Evolutionary conservation across 768 basidiomycete species (phyloP), one percentile per base, ranked within the genome.

Genomic region (Paxillus ammoniavirescens): DNA sequence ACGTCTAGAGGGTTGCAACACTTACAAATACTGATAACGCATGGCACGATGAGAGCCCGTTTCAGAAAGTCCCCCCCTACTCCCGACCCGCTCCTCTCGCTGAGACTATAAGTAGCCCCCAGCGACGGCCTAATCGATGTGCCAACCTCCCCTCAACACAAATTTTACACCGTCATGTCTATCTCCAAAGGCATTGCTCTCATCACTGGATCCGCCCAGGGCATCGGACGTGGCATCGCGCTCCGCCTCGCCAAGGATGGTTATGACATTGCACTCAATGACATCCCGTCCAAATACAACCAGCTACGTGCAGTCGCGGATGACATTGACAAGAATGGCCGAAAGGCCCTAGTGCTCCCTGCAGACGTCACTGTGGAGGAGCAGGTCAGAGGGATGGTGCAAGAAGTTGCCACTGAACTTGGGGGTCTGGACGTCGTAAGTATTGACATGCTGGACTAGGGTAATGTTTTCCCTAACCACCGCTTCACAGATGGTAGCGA

Each of bases 131-230:
- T 6, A 26, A 1, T 26, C 26, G 26, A 26, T 4, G 26, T 6
- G n/a, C n/a, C 5, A 26, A 26, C 26, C 5, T 26, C 26, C 26
- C 2, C 5, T 26, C 26, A 26, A 18, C 10, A 2, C 47, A 30
- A 9, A 26, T 13, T 2, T 17, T n/a, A n/a, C 18, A 15, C 9
- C 31, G 12, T 33, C 26, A 63, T 49, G 49, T 52, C 50, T 15
- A 9, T n/a, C 21, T 7, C 53, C 31, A 75, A 54, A 40, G 69
- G 75, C 9, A 46, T 65, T 33, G 66, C 68, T 1, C 60, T 72
- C 42, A 43, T 72, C 41, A 72, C 69, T 15, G 68, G 70, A 26
- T 61, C 65, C 3, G 63, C 63, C 0, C 68, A 65, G 46, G 68
- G 69, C 8, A 56, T 71, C 15, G 72, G 72, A 1, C 57, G 42